Base-by-base conservation (phyloP, 2,329 filamentous ascomycete genomes). In the Diplodia scrobiculata region DNA sequence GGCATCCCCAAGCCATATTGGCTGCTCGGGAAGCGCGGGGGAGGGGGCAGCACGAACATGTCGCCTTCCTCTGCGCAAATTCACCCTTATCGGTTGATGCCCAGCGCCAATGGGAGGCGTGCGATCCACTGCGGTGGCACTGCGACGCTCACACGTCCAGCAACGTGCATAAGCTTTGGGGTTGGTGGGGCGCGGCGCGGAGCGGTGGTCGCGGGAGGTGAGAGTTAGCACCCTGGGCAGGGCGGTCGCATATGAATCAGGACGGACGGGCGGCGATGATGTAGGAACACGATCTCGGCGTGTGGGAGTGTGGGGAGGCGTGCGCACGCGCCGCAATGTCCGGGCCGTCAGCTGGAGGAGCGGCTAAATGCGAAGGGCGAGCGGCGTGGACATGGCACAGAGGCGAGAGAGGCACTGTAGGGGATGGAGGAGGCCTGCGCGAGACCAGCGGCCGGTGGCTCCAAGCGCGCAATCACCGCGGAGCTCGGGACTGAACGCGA, bases 21-120 rank as follows among this genome's bases (percentile, higher is more conserved):
- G 73, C 86, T 84, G 70, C 87, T 86, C 66, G 91, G 89, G 82
- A 96, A 97, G 34, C 65, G 65, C 47, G 65, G 65, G 29, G 65
- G 55, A 62, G 65, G 65, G 48, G 65, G 65, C 52, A 66, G 65
- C 48, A 66, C 63, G 41, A 65, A 65, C 63, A 65, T 65, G 17
- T 55, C 41, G 63, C 45, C 41, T 25, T 51, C 41, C 50, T 47
- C 63, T 65, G 21, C 52, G 36, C 51, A 21, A 54, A 36, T 13
- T 14, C 55, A 19, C 48, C 27, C 64, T 66, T 60, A 66, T 66
- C 64, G 52, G 64, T 38, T 14, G 41, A 32, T 59, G 47, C 41
- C 13, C 54, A 53, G 54, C 54, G 55, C 65, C 65, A 66, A 66
- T 66, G 55, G 65, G 65, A 66, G 47, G 14, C 17, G 29, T 34